A percentile compares a stretch with the other conserved stretches of the same genome.
Evolutionary conservation across 116 monocot species (phyloP).

Genomic region (Iris pallida): DNA sequence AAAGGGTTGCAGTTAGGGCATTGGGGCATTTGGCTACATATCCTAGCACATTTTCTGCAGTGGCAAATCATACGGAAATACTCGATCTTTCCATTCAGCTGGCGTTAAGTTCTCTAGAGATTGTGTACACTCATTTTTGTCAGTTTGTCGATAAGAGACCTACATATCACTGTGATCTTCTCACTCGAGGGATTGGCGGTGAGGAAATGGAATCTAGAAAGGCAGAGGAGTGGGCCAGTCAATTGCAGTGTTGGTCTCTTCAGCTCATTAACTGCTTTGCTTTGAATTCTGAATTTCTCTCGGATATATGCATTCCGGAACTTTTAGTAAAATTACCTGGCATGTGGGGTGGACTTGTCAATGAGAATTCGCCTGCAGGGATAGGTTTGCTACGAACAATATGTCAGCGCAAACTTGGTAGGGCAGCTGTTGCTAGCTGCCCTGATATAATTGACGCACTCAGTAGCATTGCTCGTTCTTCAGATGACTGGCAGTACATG

Average conservation of each 20-base stretch:
- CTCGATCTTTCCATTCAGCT: conserved; percentile 85
- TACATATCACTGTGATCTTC: conserved; percentile 85
- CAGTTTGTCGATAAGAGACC: conserved; percentile 62
- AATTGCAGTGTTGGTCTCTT: conserved; percentile 94
- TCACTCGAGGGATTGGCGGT: conserved; percentile 94
- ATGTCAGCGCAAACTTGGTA: conserved; percentile 78
- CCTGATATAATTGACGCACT: conserved; percentile 62
- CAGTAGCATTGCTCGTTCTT: conserved; percentile 75
- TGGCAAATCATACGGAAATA: conserved; percentile 72
- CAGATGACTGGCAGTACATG: conserved; percentile 98
- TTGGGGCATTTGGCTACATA: conserved; percentile 87
- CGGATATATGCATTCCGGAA: conserved; percentile 75
- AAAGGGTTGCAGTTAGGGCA: conserved; percentile 90
- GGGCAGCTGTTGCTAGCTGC: conserved; percentile 54
- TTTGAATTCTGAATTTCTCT: conserved; percentile 79
- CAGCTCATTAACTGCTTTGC: conserved; percentile 96
- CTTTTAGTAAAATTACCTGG: conserved; percentile 66
- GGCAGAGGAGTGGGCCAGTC: conserved; percentile 98
- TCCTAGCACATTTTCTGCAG: conserved; percentile 71
- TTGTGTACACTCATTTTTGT: conserved; percentile 89
- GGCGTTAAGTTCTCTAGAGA: conserved; percentile 72
- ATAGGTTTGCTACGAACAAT: conserved; percentile 81
- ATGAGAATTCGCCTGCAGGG: conserved; percentile 92
- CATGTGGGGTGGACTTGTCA: conserved; percentile 97
- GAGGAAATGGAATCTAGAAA: conserved; percentile 91